Conservation (phyloP, 305 asterid genomes). For the Fraxinus sp. region DNA sequence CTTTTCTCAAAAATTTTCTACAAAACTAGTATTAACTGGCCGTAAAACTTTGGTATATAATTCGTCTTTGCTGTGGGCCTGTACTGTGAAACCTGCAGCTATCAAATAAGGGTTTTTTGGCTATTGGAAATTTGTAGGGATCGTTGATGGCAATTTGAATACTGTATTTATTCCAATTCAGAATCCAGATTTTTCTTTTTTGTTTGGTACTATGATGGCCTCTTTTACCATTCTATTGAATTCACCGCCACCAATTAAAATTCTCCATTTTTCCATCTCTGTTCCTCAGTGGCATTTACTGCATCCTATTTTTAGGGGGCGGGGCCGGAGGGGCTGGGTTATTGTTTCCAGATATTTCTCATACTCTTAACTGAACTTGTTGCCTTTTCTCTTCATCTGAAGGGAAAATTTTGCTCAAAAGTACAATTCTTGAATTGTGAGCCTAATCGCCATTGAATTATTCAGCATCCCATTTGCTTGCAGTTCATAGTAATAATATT, state of each 20-base stretch:
- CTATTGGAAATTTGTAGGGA: conserved; percentile 12
- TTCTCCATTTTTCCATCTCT: not conserved
- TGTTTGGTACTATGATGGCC: conserved; percentile 39
- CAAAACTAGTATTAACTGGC: not conserved
- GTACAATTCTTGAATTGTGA: not conserved
- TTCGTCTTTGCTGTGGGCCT: conserved; percentile 8
- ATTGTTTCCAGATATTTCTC: not conserved
- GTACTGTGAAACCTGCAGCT: conserved; percentile 14
- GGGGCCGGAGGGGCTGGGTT: not conserved
- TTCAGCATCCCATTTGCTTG: conserved; percentile 22
- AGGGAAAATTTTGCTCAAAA: not conserved
- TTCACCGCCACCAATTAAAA: conserved; percentile 33
- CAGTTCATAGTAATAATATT: conserved; percentile 24
- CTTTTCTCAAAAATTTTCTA: not conserved
- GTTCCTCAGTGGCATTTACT: not conserved
- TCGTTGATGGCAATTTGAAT: conserved; percentile 1
- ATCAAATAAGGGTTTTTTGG: conserved; percentile 9
- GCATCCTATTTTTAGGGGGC: not conserved
- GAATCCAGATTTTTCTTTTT: conserved; percentile 7
- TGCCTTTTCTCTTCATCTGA: not conserved
- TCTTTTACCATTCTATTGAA: conserved; percentile 29
- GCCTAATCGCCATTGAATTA: not conserved
- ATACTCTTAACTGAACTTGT: not conserved
- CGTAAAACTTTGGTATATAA: not conserved
- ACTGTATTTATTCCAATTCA: not conserved